Percentiles rank a stretch among this genome's conserved stretches.
Evolutionary conservation across 1,284 basidiomycete species (phyloP).

Genomic region (Papiliotrema laurentii): DNA sequence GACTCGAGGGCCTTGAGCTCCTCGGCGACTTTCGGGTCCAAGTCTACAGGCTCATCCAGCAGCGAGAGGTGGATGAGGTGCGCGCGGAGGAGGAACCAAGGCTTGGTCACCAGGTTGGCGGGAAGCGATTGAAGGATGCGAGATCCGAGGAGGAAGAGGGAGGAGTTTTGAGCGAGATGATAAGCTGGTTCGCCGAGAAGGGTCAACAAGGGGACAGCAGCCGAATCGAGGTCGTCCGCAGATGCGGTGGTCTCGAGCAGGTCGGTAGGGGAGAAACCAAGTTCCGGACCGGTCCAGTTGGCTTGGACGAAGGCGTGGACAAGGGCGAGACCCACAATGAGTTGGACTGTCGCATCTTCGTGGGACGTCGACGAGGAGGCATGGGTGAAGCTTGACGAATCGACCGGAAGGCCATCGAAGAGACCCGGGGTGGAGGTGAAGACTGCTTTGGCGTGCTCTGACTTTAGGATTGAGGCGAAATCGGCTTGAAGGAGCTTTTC

Average conservation of each 20-base stretch:
- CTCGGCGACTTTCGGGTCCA: conserved; percentile 54
- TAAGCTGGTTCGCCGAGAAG: conserved; percentile 92
- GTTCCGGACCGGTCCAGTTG: conserved; percentile 95
- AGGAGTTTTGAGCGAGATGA: conserved; percentile 70
- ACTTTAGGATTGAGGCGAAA: conserved; percentile 38
- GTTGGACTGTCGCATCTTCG: conserved; percentile 51
- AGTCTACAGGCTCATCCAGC: conserved; percentile 75
- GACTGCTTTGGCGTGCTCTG: conserved; percentile 24
- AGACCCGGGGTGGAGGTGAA: conserved; percentile 22
- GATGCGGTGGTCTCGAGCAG: conserved; percentile 39
- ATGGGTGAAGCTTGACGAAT: conserved; percentile 1
- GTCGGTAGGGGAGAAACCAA: conserved; percentile 55
- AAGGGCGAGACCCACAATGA: conserved; percentile 55
- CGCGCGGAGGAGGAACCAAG: conserved; percentile 77
- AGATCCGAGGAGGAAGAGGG: conserved; percentile 72
- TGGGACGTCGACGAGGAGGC: not conserved
- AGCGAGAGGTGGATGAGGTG: conserved; percentile 73
- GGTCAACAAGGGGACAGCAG: conserved; percentile 70
- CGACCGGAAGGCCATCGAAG: conserved; percentile 20
- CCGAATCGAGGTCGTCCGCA: conserved; percentile 59
- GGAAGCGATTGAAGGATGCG: conserved; percentile 59
- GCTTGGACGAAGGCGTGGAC: conserved; percentile 86
- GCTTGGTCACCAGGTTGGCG: conserved; percentile 50
- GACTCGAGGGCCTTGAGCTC: conserved; percentile 54
- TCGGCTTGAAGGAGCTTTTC: conserved; percentile 36